Evolutionary conservation across 768 basidiomycete genomes (phyloP), one percentile per base, ranked within the genome.

Genomic region (Phylloporus sp.): DNA sequence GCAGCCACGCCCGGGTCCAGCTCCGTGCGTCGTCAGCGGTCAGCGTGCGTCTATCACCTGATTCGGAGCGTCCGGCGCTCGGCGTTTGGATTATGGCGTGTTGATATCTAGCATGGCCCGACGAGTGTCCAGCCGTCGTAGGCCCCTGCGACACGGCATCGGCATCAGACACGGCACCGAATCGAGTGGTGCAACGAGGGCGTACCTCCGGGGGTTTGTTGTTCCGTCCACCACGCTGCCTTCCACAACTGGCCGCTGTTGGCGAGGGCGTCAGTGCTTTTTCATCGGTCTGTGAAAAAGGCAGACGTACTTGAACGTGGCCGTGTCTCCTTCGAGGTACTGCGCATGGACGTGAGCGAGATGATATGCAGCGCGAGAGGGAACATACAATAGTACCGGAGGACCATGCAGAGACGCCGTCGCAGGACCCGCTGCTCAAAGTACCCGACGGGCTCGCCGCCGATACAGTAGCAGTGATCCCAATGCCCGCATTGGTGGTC

Each of bases 291-390:
- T 16, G 28, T 20, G 34, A 16, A 1, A 4, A 1, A 5, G 18
- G 16, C n/a, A n/a, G 7, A 58, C 75, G 49, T 45, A 78, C 77
- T 65, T 55, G 60, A 74, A 79, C 16, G 65, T 67, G 16, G 69
- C 79, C 39, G 72, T 50, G 15, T 67, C 50, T 12, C 78, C 78
- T 12, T 66, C 75, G 23, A 57, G 49, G 58, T 82, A 82, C 76
- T 80, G 31, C 35, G 24, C 18, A 11, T 9, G 5, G 6, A 15
- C 31, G 26, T 41, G 11, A 35, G 11, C n/a, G 11, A 11, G 11
- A 5, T 5, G 1, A 11, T 24, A 7, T 27, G 24, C 5, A 5
- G 34, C 8, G 4, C 20, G 10, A 23, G 13, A 34, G 31, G 16
- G 7, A 3, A 70, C 74, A 40, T 50, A 80, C 78, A 18, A 75